Evolutionary conservation across 2,329 filamentous ascomycete genomes (phyloP), one percentile per base, ranked within the genome.

Genomic region (Ophiocordyceps robertsii): DNA sequence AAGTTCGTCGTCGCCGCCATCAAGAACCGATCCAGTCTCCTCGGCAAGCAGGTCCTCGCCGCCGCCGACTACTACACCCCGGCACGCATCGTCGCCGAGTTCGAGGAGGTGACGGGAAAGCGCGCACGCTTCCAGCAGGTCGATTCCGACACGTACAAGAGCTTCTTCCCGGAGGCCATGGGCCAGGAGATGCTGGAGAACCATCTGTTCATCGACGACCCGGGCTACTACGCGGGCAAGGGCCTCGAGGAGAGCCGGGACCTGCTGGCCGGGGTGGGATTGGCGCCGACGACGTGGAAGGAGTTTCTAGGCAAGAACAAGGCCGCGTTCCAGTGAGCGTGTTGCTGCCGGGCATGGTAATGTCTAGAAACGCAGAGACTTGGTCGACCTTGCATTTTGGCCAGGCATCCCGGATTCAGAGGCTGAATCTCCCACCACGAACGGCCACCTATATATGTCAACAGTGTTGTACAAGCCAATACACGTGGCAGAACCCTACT

Each of bases 111-210:
- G 6, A 54, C 51, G 2, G 63, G 62, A 43, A 60, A 57, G 47
- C 54, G 52, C 2, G 57, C 59, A 1, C 38, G 44, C 1, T 61
- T 51, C 40, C 47, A 47, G 4, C 51, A 62, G 31, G 45, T 66
- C 4, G 46, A 60, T 1, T 49, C 56, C 3, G 58, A 66, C 0
- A 44, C 48, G 1, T 69, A 60, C 47, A 61, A 62, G 47, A 53
- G 56, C 1, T 61, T 59, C 43, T 40, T 67, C 11, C 51, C 56
- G 2, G 38, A 48, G 1, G 11, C 47, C 4, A 29, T 55, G 7
- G 54, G 55, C 1, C 48, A 60, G 40, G 66, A 69, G 46, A 38
- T 68, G 47, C 43, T 63, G 12, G 64, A 69, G 53, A 69, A 66
- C 44, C 58, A 66, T 54, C 47, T 59, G n/a, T 51, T 69, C 8